A percentile compares a stretch with the other conserved stretches of the same genome.
Conservation (phyloP, 2,329 filamentous ascomycete species). For the Incumbomyces lentus region DNA sequence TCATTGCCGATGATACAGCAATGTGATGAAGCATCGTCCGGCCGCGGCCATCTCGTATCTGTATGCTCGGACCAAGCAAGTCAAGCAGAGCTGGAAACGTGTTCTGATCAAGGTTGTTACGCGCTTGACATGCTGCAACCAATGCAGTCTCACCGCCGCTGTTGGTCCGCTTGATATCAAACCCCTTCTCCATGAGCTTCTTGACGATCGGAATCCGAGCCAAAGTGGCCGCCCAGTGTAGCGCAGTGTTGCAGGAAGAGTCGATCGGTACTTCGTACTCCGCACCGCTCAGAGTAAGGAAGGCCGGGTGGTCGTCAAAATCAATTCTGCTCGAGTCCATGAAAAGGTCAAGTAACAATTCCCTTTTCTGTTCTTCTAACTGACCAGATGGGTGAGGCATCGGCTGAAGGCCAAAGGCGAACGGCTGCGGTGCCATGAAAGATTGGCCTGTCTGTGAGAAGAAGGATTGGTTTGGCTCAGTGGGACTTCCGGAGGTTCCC, state of each 20-base stretch:
- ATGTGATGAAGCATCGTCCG: conserved; percentile 94
- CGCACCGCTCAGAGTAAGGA: conserved; percentile 62
- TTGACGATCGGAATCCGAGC: conserved; percentile 74
- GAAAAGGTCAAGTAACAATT: conserved; percentile 71
- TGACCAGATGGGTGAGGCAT: conserved; percentile 46
- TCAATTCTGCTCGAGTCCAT: conserved; percentile 63
- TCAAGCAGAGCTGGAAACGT: conserved; percentile 88
- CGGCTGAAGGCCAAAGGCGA: conserved; percentile 29
- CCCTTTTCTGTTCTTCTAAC: conserved; percentile 68
- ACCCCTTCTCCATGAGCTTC: conserved; percentile 70
- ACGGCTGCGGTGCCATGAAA: conserved; percentile 13
- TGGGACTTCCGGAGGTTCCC: conserved; percentile 27
- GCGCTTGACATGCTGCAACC: conserved; percentile 84
- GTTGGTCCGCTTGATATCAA: conserved; percentile 80
- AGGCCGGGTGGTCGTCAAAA: conserved; percentile 62
- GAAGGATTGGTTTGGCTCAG: conserved; percentile 38
- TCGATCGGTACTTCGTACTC: conserved; percentile 93
- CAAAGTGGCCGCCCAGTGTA: conserved; percentile 93
- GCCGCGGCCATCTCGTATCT: conserved; percentile 78
- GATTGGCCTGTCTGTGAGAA: conserved; percentile 29
- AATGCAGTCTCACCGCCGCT: conserved; percentile 81
- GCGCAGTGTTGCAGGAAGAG: conserved; percentile 68
- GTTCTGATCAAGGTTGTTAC: conserved; percentile 84
- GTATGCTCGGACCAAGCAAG: conserved; percentile 77
- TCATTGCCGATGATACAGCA: conserved; percentile 88